Evolutionary conservation across 1,284 basidiomycete species (phyloP), one percentile per base, ranked within the genome.

Genomic region (Cutaneotrichosporon arboriforme): DNA sequence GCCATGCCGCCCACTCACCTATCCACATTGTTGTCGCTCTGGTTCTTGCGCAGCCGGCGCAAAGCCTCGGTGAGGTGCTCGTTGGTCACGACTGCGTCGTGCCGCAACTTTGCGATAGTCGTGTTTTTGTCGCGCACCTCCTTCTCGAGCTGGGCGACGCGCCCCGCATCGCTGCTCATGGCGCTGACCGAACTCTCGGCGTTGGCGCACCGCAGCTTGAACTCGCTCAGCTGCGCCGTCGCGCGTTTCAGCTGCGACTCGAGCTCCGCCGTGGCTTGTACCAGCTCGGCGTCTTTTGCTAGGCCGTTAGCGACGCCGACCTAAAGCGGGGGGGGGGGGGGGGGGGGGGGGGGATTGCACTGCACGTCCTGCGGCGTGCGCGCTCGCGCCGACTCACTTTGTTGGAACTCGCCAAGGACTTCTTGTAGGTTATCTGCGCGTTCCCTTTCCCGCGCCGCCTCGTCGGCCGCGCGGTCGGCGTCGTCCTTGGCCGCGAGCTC

Each of bases 31-130:
- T 83, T 86, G 55, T 90, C 89, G 1, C 87, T 83, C 3, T 88
- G 86, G 57, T 86, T 88, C 61, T 85, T 86, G 35, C 91, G 84
- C 42, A 98, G 78, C 20, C 94, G 84, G 14, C 93, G 86, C n/a
- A 99, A 81, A 0, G 96, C 93, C 73, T 97, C 93, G 62, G 92
- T 97, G 8, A 99, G 80, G 67, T 99, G 94, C 69, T 98, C 94
- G 66, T 98, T 97, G 68, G 94, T 85, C 52, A 97, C 92, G 9
- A 96, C 90, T 45, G 87, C 85, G 81, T 97, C 93, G 68, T 98
- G 93, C 48, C 93, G 81, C 59, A 97, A 77, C 73, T 97, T 97
- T 46, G 87, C 87, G 39, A 97, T 90, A 5, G 94, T 79, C 18
- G 91, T 77, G 55, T 86, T 87, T 80, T 97, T 97, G 74, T 97